Percentiles rank a stretch among this genome's conserved stretches.
These are phyloP conservation scores for Aspergillus flavus DNA, from an alignment of 2,329 filamentous ascomycete genomes.

Conservation along the genomic window DNA sequence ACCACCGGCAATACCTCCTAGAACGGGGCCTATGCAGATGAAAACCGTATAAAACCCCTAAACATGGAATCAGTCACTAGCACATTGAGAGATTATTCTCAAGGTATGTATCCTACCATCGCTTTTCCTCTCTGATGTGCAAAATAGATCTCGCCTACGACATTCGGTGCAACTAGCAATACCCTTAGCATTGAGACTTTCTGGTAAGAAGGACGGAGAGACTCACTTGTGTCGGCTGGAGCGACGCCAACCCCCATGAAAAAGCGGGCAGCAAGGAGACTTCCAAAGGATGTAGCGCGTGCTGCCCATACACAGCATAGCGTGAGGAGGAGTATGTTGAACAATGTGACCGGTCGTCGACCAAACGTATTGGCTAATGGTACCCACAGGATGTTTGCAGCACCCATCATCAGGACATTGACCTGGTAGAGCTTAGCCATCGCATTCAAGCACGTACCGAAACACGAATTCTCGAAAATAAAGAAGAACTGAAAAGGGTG, in stretches of 20 bases:
- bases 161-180: slow-evolving; percentile 11
- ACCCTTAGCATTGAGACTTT: neutral
- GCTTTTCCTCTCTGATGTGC: slow-evolving; percentile 13
- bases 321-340: slow-evolving; percentile 11
- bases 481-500: no score
- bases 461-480: neutral
- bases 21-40: slow-evolving; percentile 6
- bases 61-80: no score
- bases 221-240: slow-evolving; percentile 14
- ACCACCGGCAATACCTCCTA: slow-evolving; percentile 11
- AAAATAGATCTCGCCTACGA: slow-evolving; percentile 18
- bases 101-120: neutral
- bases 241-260: slow-evolving; percentile 17
- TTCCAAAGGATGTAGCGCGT: slow-evolving; percentile 6
- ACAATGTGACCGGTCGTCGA: slow-evolving; percentile 6
- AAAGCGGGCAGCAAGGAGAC: slow-evolving; percentile 13
- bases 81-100: no score
- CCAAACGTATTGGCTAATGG: slow-evolving; percentile 17
- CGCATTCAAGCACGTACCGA: neutral
- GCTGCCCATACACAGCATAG: slow-evolving; percentile 13
- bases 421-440: neutral
- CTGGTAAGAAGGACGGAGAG: neutral
- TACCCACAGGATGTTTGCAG: slow-evolving; percentile 17
- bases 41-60: slow-evolving; percentile 15
- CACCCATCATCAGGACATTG: slow-evolving; percentile 16